Evolutionary conservation across 1,139 yeast genomes (phyloP), one percentile per base, ranked within the genome.

Genomic region (Taiozyma sp.): DNA sequence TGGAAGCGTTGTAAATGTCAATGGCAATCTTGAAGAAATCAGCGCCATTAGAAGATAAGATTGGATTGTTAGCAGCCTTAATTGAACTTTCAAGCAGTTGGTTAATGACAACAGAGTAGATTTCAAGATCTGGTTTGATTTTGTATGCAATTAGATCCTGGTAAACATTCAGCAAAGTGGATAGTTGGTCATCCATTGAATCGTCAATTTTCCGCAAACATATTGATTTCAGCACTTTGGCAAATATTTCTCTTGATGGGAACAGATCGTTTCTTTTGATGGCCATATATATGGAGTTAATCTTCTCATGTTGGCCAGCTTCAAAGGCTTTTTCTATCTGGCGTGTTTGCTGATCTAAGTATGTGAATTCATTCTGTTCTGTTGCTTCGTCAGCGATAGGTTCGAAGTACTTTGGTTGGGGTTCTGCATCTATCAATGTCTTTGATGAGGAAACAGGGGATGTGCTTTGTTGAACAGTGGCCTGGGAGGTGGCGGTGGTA

Each of bases 11-110:
- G 54, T 83, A 77, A 54, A 86, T 73, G 58, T 84, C 88, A 50
- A 80, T 65, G 0, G 87, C 86, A 52, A 86, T 79, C 63, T 81
- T 80, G 56, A 79, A 76, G 64, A 83, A 85, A 62, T 85, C 90
- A 39, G 61, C 57, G 51, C 83, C 83, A 52, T 78, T 74, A 10
- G 54, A 44, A 45, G 83, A 80, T 30, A 69, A 61, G 40, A 63
- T 66, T 7, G 71, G 66, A 4, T 64, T 61, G 7, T 68, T 55
- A 47, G 67, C 70, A 4, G 76, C 69, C 4, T 65, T 57, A 34
- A 78, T 65, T 32, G 86, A 73, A 16, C 84, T 83, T 41, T 70
- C 69, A 52, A 84, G 70, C 36, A 86, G 70, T 24, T 78, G 75
- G 28, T 68, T 66, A 39, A 86, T 69, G 5, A 84, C 79, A 1